Conservation (phyloP, 2,329 filamentous ascomycete genomes). For the Knufia petricola region DNA sequence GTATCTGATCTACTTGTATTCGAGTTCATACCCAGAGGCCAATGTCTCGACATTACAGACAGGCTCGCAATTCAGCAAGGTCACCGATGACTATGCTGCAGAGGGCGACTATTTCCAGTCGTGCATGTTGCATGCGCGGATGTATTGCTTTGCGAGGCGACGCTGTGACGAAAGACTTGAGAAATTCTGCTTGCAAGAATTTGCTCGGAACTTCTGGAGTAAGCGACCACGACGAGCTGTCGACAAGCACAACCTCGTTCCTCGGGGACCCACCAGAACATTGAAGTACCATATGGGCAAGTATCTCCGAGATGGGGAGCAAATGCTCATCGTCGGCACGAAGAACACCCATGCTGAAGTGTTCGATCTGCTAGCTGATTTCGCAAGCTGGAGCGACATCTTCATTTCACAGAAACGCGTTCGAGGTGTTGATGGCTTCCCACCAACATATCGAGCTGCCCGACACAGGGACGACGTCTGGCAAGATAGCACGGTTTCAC, state of each 20-base stretch:
- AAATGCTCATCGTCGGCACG: conserved; percentile 1
- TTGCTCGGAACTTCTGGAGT: conserved; percentile 1
- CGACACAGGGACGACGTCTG: not conserved
- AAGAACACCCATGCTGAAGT: conserved; percentile 4
- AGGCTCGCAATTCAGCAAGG: not conserved
- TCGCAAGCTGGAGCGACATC: conserved; percentile 5
- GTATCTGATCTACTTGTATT: conserved; percentile 1
- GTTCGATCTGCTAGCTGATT: not conserved
- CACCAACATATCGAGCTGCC: not conserved
- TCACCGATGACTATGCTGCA: not conserved
- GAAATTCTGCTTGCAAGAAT: conserved; percentile 4
- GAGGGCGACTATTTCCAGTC: not conserved
- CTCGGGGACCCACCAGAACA: not conserved
- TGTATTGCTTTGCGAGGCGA: conserved; percentile 1
- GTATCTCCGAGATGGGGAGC: not conserved
- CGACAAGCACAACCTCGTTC: not conserved
- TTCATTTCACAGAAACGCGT: not conserved
- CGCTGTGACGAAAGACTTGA: conserved; percentile 4
- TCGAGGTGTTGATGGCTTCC: not conserved
- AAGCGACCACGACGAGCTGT: not conserved
- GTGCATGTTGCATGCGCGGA: not conserved
- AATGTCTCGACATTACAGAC: not conserved
- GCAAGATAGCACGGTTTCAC: conserved; percentile 1
- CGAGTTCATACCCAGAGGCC: not conserved
- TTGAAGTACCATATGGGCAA: conserved; percentile 3